Evolutionary conservation across 345 rosid genomes (phyloP).

Genomic region (Iberis pinnata): DNA sequence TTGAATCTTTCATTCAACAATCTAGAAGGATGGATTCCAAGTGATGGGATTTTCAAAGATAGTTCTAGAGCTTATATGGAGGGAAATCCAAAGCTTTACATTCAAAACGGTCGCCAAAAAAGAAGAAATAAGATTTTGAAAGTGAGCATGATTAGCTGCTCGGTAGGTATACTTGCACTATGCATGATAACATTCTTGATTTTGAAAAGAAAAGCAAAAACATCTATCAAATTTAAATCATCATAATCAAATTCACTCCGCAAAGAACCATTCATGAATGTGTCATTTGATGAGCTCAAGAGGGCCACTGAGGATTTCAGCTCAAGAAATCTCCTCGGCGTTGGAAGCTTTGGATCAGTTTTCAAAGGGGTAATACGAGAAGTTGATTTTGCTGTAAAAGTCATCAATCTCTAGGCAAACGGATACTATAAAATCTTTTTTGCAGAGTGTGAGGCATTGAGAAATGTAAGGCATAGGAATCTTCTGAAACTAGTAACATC

Average conservation of each 20-base stretch:
- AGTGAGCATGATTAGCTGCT: conserved; percentile 15
- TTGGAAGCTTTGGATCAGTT: conserved; percentile 41
- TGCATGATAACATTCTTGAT: conserved; percentile 17
- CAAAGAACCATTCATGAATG: conserved; percentile 28
- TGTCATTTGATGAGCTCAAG: conserved; percentile 43
- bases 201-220: conserved; percentile 21
- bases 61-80: conserved; percentile 24
- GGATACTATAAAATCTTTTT: conserved; percentile 41
- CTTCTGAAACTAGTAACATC: conserved; percentile 47
- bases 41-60: conserved; percentile 26
- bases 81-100: conserved; percentile 36
- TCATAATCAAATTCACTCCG: background rate
- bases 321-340: conserved; percentile 36
- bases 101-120: conserved; percentile 13
- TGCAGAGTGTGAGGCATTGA: conserved; percentile 46
- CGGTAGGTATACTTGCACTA: conserved; percentile 7
- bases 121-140: conserved; percentile 7
- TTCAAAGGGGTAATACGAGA: conserved; percentile 26
- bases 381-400: conserved; percentile 37
- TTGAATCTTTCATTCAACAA: conserved; percentile 47
- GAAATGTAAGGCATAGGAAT: conserved; percentile 44
- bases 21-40: conserved; percentile 40
- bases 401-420: conserved; percentile 29
- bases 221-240: conserved; percentile 2
- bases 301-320: conserved; percentile 36